Base-by-base conservation (phyloP, 2,329 filamentous ascomycete species). In the Zasmidium angulare region DNA sequence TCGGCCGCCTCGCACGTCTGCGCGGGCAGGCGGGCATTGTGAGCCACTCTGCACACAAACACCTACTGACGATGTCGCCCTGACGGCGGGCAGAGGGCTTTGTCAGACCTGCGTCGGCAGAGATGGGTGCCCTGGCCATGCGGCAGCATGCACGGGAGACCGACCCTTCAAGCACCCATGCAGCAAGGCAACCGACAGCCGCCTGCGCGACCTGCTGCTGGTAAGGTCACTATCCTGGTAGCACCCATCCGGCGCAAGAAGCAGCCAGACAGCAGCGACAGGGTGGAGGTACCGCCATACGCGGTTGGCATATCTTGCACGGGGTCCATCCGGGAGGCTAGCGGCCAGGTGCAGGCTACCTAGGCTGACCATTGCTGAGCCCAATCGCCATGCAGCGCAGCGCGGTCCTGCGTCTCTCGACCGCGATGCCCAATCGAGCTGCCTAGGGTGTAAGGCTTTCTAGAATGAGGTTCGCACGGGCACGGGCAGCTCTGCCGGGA, bases 21-120 rank as follows among this genome's bases (percentile, higher is more conserved):
- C 62, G 36, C 62, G 57, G 51, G 36, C 62, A 6, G 63, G 57
- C 59, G 50, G 47, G 29, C 63, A 65, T 64, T 64, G 60, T 61
- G 60, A 58, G 56, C 60, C 56, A 60, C 56, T 56, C 58, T 61
- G 62, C 60, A 62, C 60, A 60, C 64, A 66, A 66, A 66, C 64
- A 62, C 55, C 49, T 53, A 56, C 50, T 57, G 50, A 59, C 50
- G 54, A 63, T 59, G 58, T 58, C 62, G 47, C 51, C 55, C 60
- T 64, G 60, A 60, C 56, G 58, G 56, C 60, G 60, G 60, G 53
- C 63, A 62, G 59, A 52, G 50, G 59, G 60, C 64, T 66, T 66
- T 66, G 64, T 66, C 63, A 63, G 56, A 60, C 62, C 50, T 43
- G 40, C 51, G 54, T 47, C 56, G 55, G 53, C 46, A 46, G 47